Conservation (phyloP, 192 early-diverging fungal species). For the Phlyctochytrium arcticum region DNA sequence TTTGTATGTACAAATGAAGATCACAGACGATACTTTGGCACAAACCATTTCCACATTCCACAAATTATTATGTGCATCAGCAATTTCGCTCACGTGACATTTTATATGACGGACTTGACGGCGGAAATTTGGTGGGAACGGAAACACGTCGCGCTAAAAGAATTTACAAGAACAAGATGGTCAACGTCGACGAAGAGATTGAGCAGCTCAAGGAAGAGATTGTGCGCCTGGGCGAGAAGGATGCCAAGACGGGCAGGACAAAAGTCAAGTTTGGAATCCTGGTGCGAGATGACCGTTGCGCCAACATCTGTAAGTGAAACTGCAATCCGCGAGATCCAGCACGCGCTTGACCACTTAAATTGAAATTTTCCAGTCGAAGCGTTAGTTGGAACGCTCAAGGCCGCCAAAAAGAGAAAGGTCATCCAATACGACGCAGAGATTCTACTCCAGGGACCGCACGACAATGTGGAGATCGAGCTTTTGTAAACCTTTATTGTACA, state of each 20-base stretch:
- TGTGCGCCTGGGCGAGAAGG: constrained; percentile 32
- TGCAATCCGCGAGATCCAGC: not conserved
- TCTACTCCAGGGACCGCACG: constrained; percentile 35
- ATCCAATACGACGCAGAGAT: constrained; percentile 34
- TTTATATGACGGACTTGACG: too few species aligned
- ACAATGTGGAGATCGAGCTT: constrained; percentile 37
- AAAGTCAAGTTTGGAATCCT: constrained; percentile 47
- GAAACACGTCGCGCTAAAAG: too few species aligned
- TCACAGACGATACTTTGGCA: too few species aligned
- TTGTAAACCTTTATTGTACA: too few species aligned
- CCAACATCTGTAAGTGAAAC: constrained; percentile 38
- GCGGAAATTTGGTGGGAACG: too few species aligned
- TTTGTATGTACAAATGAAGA: too few species aligned
- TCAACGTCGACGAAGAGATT: constrained; percentile 43
- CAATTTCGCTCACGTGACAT: too few species aligned
- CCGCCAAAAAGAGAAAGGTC: constrained; percentile 53
- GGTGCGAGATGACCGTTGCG: constrained; percentile 45
- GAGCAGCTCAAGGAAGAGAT: constrained; percentile 36
- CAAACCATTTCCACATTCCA: too few species aligned
- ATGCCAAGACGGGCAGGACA: constrained; percentile 20
- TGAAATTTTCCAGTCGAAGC: constrained; percentile 41
- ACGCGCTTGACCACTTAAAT: not conserved
- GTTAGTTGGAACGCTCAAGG: constrained; percentile 46
- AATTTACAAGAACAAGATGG: too few species aligned
- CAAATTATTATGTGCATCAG: too few species aligned